Evolutionary conservation across 257 asterid species (phyloP), one percentile per base, ranked within the genome.

Genomic region (Anisodus tanguticus): DNA sequence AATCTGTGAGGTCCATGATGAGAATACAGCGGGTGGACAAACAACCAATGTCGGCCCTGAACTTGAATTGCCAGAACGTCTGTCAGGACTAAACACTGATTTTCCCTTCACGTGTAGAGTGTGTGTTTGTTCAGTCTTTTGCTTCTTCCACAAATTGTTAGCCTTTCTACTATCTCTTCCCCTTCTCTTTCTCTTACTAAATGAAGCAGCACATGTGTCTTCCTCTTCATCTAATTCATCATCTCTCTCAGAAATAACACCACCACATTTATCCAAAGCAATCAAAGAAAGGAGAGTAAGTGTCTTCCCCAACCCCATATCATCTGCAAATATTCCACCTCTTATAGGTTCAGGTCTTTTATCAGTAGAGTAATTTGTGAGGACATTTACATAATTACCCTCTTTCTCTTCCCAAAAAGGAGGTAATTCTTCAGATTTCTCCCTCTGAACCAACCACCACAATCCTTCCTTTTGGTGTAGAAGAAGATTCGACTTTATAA

Each of bases 261-360:
- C 81, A 64, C 67, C 63, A 43, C 84, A 81, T 87, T 91, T 95
- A 85, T 95, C 98, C 60, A 90, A 87, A 54, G 97, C 97, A 79
- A 95, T 89, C 87, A 95, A 78, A 11, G 98, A 95, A 64, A 95
- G 96, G 47, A 95, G 84, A 0, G 98, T 90, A 35, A 95, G 97
- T 17, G 98, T 93, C 86, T 95, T 95, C 1, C 98, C 98, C 86
- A 94, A 87, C 55, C 98, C 98, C 98, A 95, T 95, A 71, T 93
- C 98, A 85, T 95, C 98, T 12, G 98, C 98, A 60, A 93, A 93
- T 82, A 95, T 92, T 59, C 98, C 97, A 51, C 98, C 98, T 83
- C 90, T 89, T 47, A 93, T 74, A 31, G 98, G 98, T 87, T 92
- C 95, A 0, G 98, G 98, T 80, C 90, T 89, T 62, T 84, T 90